Percentiles rank a stretch among this genome's conserved stretches.
Conservation (phyloP, 176 grass and related monocot genomes). For the Tuctoria greenei region DNA sequence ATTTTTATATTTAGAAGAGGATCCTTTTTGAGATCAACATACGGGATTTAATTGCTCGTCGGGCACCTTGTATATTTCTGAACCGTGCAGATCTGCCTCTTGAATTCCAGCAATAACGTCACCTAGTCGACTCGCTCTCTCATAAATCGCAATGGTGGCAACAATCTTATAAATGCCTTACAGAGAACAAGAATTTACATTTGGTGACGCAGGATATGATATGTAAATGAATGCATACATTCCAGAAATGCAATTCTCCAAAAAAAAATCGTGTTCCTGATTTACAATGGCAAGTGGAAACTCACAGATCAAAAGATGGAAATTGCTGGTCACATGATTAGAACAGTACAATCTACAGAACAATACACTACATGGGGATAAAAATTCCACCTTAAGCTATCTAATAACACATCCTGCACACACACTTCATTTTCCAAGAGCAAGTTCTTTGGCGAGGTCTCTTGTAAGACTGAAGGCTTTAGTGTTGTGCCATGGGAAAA, state of each 20-base stretch:
- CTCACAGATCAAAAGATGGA: slow-evolving; percentile 16
- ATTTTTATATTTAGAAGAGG: too few species aligned
- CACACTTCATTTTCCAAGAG: slow-evolving; percentile 67
- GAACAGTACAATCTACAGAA: slow-evolving; percentile 35
- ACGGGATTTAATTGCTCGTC: too few species aligned
- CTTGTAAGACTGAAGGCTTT: slow-evolving; percentile 67
- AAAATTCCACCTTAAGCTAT: slow-evolving; percentile 32
- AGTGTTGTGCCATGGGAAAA: slow-evolving; percentile 96
- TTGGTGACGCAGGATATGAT: too few species aligned
- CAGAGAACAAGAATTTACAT: too few species aligned
- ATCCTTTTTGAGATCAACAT: too few species aligned
- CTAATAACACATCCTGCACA: neutral
- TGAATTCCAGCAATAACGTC: too few species aligned
- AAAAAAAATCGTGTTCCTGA: slow-evolving; percentile 27
- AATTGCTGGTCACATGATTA: slow-evolving; percentile 21
- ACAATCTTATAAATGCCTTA: too few species aligned
- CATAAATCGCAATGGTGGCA: too few species aligned
- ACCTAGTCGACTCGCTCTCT: too few species aligned
- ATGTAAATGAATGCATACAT: slow-evolving; percentile 28
- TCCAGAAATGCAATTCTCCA: neutral
- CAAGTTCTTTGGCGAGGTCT: slow-evolving; percentile 89
- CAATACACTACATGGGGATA: slow-evolving; percentile 37
- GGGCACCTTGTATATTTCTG: too few species aligned
- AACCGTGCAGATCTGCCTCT: too few species aligned
- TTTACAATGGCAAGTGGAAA: slow-evolving; percentile 35